Evolutionary conservation across 164 flowering plant genomes (phyloP).

Genomic region (Paratinospora sagittata): DNA sequence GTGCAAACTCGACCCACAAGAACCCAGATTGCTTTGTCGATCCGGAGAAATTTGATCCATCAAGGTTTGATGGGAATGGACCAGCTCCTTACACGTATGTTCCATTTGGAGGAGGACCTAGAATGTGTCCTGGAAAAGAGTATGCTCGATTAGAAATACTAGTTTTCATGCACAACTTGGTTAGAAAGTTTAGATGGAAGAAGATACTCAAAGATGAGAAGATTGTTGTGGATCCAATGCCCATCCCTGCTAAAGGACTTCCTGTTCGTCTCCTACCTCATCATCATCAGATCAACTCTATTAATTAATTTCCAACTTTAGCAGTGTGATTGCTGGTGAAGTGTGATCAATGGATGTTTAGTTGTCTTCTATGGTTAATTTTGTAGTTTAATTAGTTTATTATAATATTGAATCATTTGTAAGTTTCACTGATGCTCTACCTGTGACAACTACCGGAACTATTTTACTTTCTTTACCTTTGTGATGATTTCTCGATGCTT

Average conservation of each 20-base stretch:
- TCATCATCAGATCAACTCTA: too few species aligned
- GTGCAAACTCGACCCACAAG: slow-evolving; percentile 16
- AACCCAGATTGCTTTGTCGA: slow-evolving; percentile 14
- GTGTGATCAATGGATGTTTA: too few species aligned
- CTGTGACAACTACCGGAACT: too few species aligned
- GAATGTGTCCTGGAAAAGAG: slow-evolving; percentile 7
- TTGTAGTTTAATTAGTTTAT: too few species aligned
- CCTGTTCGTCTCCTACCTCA: slow-evolving; percentile 11
- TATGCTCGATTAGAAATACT: slow-evolving; percentile 9
- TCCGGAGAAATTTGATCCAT: slow-evolving; percentile 24
- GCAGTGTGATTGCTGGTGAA: too few species aligned
- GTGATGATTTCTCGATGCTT: too few species aligned
- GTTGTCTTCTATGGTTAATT: too few species aligned
- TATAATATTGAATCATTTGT: too few species aligned
- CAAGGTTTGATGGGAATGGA: slow-evolving; percentile 16
- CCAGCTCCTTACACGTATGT: slow-evolving; percentile 16
- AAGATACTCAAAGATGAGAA: slow-evolving; percentile 8
- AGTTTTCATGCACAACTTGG: slow-evolving; percentile 7
- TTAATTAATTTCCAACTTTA: too few species aligned
- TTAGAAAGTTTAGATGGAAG: slow-evolving; percentile 8
- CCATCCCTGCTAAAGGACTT: slow-evolving; percentile 11
- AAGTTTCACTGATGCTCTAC: too few species aligned
- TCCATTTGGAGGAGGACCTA: slow-evolving; percentile 22
- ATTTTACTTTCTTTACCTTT: too few species aligned
- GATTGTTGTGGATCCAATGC: slow-evolving; percentile 13